Percentiles rank a stretch among this genome's conserved stretches.
Conservation (phyloP, 371 early-diverging fungal genomes). For the Mucor plumbeus region DNA sequence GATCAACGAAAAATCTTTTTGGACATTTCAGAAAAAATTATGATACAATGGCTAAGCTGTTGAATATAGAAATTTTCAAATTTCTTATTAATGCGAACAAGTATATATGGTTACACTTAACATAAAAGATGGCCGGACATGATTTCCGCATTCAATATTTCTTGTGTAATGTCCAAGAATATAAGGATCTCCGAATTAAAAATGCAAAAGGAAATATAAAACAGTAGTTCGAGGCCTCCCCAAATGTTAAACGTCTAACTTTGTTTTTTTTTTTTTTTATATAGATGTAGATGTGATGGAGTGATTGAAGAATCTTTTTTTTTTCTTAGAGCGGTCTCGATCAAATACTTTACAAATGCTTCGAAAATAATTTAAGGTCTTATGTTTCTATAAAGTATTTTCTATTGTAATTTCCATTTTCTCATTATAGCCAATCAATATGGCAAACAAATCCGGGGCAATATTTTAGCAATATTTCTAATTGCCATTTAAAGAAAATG, state of each 20-base stretch:
- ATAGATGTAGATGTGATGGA: neutral
- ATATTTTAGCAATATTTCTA: neutral
- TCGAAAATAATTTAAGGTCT: neutral
- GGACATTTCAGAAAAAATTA: neutral
- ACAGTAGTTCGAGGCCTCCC: neutral
- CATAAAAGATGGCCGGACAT: conserved; percentile 4
- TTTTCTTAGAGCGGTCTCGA: neutral
- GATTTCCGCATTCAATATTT: conserved; percentile 1
- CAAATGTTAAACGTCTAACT: neutral
- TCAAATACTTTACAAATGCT: neutral
- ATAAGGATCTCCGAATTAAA: conserved; percentile 1
- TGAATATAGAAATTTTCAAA: neutral
- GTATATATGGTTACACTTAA: neutral
- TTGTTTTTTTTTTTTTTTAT: neutral
- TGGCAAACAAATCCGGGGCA: neutral
- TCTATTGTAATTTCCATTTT: neutral
- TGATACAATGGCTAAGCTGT: neutral
- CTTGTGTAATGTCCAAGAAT: conserved; percentile 6
- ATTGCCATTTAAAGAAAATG: conserved; percentile 6
- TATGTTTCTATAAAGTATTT: conserved; percentile 4
- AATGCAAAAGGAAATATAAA: neutral
- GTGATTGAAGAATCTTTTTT: neutral
- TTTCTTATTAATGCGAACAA: neutral
- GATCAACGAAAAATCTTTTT: neutral
- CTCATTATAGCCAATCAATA: neutral